These are phyloP conservation scores for Penicillium sp. DNA, from an alignment of 2,329 filamentous ascomycete species.

Conservation along the genomic window DNA sequence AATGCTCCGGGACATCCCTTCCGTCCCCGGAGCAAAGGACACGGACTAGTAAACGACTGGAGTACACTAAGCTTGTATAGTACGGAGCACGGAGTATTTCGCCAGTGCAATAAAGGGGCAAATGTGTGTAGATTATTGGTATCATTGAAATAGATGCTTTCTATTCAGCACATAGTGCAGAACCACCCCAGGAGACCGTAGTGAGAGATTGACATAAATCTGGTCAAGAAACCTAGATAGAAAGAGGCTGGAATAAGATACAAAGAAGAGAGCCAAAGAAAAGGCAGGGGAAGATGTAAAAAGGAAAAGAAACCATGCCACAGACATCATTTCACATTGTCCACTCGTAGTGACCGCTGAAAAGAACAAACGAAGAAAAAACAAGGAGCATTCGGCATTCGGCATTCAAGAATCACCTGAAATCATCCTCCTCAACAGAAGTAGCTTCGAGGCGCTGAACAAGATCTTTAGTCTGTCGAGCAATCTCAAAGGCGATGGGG, in stretches of 20 bases:
- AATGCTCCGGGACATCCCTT: conserved; percentile 9
- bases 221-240: neutral
- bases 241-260: conserved; percentile 7
- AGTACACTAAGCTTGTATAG: neutral
- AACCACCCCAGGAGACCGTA: neutral
- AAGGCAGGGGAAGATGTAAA: conserved; percentile 10
- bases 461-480: conserved; percentile 76
- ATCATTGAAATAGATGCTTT: neutral
- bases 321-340: conserved; percentile 29
- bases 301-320: conserved; percentile 13
- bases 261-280: conserved; percentile 1
- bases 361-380: conserved; percentile 19
- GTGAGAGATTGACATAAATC: neutral
- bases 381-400: conserved; percentile 8
- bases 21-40: neutral
- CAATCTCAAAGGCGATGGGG: conserved; percentile 84
- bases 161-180: neutral
- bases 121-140: neutral
- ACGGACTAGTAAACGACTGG: neutral
- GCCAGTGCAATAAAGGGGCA: neutral
- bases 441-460: conserved; percentile 52
- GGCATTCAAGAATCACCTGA: conserved; percentile 29
- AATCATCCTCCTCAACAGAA: conserved; percentile 42
- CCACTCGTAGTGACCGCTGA: conserved; percentile 28
- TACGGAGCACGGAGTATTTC: neutral